phyloP scores from a whole-genome alignment of 495 filamentous ascomycete genomes.

The Cercophora newfieldiana region DNA sequence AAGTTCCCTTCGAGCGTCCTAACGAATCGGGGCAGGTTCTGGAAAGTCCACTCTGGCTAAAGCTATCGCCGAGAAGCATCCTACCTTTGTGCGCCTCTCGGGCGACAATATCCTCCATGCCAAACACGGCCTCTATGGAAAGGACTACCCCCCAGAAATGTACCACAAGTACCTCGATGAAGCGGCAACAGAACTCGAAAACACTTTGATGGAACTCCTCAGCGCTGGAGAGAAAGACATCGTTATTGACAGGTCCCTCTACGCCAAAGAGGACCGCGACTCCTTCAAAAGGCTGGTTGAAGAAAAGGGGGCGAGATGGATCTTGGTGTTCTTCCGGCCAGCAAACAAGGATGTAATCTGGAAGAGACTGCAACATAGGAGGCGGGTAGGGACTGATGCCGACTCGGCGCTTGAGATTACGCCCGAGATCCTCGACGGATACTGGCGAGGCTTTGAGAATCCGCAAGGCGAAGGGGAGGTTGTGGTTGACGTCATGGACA shows the following conservation, averaged over 20 bases:
- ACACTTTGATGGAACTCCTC: slow-evolving; percentile 27
- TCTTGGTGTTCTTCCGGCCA: slow-evolving; percentile 35
- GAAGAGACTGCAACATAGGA: slow-evolving; percentile 33
- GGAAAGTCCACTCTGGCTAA: slow-evolving; percentile 22
- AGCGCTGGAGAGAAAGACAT: slow-evolving; percentile 25
- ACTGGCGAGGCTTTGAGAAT: slow-evolving; percentile 42
- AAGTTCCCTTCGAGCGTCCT: neutral
- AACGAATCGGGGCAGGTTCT: neutral
- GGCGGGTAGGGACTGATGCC: slow-evolving; percentile 33
- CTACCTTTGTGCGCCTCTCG: slow-evolving; percentile 31
- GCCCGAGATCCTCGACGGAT: slow-evolving; percentile 36
- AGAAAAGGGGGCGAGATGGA: slow-evolving; percentile 32
- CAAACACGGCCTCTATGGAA: slow-evolving; percentile 37
- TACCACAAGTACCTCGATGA: slow-evolving; percentile 37
- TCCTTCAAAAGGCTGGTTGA: slow-evolving; percentile 36
- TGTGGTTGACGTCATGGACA: slow-evolving; percentile 26
- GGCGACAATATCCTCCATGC: slow-evolving; percentile 35
- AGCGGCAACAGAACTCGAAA: slow-evolving; percentile 27
- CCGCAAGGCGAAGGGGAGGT: slow-evolving; percentile 39
- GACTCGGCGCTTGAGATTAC: slow-evolving; percentile 43
- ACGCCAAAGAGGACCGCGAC: slow-evolving; percentile 34
- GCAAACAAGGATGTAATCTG: slow-evolving; percentile 35
- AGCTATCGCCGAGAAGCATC: slow-evolving; percentile 14
- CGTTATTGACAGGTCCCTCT: slow-evolving; percentile 41
- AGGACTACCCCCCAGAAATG: slow-evolving; percentile 36